Base-by-base conservation (phyloP, 1,284 basidiomycete species). In the Cryptococcus sp. region DNA sequence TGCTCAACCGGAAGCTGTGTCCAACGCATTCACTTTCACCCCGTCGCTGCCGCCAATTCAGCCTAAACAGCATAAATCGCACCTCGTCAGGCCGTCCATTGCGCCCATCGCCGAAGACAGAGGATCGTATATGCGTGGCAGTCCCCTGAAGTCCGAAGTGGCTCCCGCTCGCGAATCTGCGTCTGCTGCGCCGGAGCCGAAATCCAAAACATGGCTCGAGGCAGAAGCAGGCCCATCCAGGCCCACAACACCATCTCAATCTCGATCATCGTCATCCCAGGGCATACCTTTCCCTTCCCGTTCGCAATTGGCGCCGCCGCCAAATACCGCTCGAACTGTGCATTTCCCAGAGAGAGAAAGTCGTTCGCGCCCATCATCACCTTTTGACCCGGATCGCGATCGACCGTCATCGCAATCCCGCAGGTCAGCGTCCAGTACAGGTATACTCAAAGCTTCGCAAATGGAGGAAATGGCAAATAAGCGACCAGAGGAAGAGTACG, bases 391-490 rank as follows among this genome's bases (percentile, higher is more conserved):
- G 22, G 25, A 17, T 38, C 16, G 16, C 19, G 38, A 30, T 1
- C 20, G 16, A 35, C 49, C 13, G 23, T n/a, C 13, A n/a, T 19
- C 7, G 17, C 27, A 22, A 22, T 15, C 17, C 35, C 35, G 30
- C 30, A 35, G 30, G 13, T 35, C 30, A 35, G 30, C 30, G 7
- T 35, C 30, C 10, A 35, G 30, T 8, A 35, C 58, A 22, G 43
- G 49, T 10, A 53, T 58, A 23, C 61, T 62, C 10, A 73, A 70
- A 40, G 68, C 65, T 15, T 66, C 63, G 16, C 63, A 70, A 20
- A 56, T 68, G 10, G 57, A 63, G 17, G 58, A 61, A 27, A 52
- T 59, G 49, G 53, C 54, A 27, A 27, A 55, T 38, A 57, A 60
- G 15, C 49, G 53, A n/a, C 60, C 46, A 1, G 61, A 57, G 17